A percentile compares a stretch with the other conserved stretches of the same genome.
These are phyloP conservation scores for Apiospora malaysiana DNA, from an alignment of 2,329 filamentous ascomycete genomes.

Conservation along the genomic window DNA sequence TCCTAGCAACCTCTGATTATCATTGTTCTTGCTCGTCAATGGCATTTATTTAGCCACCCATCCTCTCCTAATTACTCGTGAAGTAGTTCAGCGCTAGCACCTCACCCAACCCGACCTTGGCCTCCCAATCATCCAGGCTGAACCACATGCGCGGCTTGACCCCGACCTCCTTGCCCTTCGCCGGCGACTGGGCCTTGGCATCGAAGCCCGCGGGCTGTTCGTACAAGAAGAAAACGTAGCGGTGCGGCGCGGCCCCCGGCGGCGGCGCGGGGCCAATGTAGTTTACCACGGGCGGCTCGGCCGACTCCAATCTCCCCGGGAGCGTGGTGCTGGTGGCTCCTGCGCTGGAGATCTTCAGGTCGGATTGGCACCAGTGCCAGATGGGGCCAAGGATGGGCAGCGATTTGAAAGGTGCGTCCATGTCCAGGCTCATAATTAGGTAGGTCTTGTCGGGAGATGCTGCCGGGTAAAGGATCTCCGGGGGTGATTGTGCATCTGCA, in stretches of 20 bases:
- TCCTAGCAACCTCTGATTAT: neutral
- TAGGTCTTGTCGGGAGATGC: slow-evolving; percentile 21
- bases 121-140: slow-evolving; percentile 48
- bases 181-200: slow-evolving; percentile 39
- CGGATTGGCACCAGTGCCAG: slow-evolving; percentile 19
- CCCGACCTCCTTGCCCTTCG: slow-evolving; percentile 40
- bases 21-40: neutral
- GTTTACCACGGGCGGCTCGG: slow-evolving; percentile 38
- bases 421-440: slow-evolving; percentile 17
- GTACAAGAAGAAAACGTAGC: slow-evolving; percentile 56
- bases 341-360: neutral
- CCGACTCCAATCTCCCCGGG: neutral
- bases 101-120: slow-evolving; percentile 38
- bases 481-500: neutral
- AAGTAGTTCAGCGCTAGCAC: slow-evolving; percentile 47
- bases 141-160: slow-evolving; percentile 47
- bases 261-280: slow-evolving; percentile 56
- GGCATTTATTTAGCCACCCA: neutral
- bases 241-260: slow-evolving; percentile 50
- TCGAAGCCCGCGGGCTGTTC: slow-evolving; percentile 51
- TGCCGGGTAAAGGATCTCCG: slow-evolving; percentile 14
- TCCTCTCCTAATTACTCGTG: slow-evolving; percentile 33
- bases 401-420: slow-evolving; percentile 21
- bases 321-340: neutral
- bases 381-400: slow-evolving; percentile 22